Evolutionary conservation across 208 protist species (phyloP).

Genomic region (Herpetomonas tarakana): DNA sequence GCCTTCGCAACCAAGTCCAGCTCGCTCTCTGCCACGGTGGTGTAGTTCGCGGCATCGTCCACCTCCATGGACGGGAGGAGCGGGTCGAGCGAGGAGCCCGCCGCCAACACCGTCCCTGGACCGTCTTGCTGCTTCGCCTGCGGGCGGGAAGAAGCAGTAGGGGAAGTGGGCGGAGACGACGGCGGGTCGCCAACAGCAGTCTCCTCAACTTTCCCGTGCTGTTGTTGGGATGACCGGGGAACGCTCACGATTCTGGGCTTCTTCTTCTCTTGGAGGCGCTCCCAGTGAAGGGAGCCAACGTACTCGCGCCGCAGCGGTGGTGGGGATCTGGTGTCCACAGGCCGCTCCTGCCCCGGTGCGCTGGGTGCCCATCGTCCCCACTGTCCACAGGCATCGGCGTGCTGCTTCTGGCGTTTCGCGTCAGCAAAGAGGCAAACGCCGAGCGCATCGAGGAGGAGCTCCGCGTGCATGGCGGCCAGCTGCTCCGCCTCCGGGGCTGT

Average conservation of each 20-base stretch:
- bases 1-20: constrained; percentile 60
- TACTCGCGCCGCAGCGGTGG: constrained; percentile 72
- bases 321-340: constrained; percentile 52
- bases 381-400: constrained; percentile 51
- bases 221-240: background rate
- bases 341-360: constrained; percentile 7
- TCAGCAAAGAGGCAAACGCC: constrained; percentile 79
- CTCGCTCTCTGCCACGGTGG: constrained; percentile 36
- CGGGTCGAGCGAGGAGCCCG: background rate
- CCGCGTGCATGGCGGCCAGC: constrained; percentile 86
- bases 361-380: constrained; percentile 63
- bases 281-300: constrained; percentile 62
- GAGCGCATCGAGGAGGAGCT: constrained; percentile 85
- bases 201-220: too few species aligned
- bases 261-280: constrained; percentile 30
- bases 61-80: background rate
- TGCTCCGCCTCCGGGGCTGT: constrained; percentile 55
- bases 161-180: background rate
- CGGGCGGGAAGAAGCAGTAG: too few species aligned
- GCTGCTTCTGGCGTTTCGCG: constrained; percentile 41
- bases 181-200: too few species aligned
- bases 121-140: too few species aligned
- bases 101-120: background rate
- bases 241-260: background rate
- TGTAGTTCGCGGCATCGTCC: constrained; percentile 13